Base-by-base conservation (phyloP, 2,329 filamentous ascomycete species). In the Neofusicoccum laricinum region DNA sequence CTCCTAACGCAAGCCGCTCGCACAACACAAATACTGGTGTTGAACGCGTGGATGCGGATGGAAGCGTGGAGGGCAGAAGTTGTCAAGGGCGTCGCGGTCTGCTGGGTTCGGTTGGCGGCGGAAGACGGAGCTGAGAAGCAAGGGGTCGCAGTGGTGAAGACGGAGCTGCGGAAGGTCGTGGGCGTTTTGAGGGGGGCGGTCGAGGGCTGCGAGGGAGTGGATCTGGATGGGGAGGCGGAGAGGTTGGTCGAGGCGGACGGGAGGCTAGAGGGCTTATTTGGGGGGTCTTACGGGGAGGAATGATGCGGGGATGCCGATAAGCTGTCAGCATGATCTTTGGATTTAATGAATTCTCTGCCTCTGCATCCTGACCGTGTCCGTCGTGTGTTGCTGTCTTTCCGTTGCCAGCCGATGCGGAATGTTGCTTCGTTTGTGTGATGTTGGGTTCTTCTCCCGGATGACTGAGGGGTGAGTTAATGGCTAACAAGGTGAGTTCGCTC, bases 21-120 rank as follows among this genome's bases (percentile, higher is more conserved):
- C 17, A 82, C 86, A 0, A 70, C 92, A 21, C 82, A 86, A 61
- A 77, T 79, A 0, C 77, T 89, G 14, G 77, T 96, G 11, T 68
- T 82, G 12, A 88, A 84, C 65, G 86, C 86, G 65, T 93, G 92
- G 88, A 89, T 90, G 11, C 82, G 92, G 4, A 78, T 96, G 4
- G 76, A 79, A 58, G 77, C 79, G 34, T 88, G 91, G 79, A 80
- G 85, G 32, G 85, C 84, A 3, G 86, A 90, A 65, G 77, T 94
- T 5, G 73, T 92, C 50, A 85, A 84, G 68, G 86, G 85, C 0
- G 67, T 92, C 1, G 71, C 72, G 43, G 62, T 78, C 4, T 72
- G 76, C 34, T 81, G 79, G 78, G 51, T 63, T 6, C 25, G 61
- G 17, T 43, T 59, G 21, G 41, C 59, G 14, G 65, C 66, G 19